Evolutionary conservation across 495 filamentous ascomycete species (phyloP).

Genomic region (Annulohypoxylon nitens): DNA sequence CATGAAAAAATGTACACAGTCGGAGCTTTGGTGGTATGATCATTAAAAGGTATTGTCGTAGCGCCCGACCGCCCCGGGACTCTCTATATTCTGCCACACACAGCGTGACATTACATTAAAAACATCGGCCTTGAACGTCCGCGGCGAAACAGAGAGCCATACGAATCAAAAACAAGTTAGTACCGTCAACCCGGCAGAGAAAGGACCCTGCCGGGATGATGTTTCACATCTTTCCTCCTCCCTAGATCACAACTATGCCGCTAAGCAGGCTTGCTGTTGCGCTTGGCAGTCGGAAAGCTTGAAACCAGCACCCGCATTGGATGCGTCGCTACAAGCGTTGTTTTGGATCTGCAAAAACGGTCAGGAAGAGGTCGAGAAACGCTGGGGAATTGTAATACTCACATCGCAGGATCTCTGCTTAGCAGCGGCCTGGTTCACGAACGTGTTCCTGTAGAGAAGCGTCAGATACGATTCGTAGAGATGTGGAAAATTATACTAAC

Average conservation of each 20-base stretch:
- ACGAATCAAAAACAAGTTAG: slow-evolving; percentile 38
- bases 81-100: slow-evolving; percentile 44
- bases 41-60: slow-evolving; percentile 48
- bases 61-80: slow-evolving; percentile 36
- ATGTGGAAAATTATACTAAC: slow-evolving; percentile 17
- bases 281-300: slow-evolving; percentile 59
- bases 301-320: slow-evolving; percentile 55
- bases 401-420: slow-evolving; percentile 52
- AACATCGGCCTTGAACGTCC: slow-evolving; percentile 17
- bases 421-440: slow-evolving; percentile 58
- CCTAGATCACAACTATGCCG: slow-evolving; percentile 31
- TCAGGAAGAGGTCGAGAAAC: slow-evolving; percentile 5
- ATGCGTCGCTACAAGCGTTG: slow-evolving; percentile 63
- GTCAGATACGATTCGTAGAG: slow-evolving; percentile 20
- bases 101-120: slow-evolving; percentile 44
- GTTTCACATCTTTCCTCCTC: slow-evolving; percentile 25
- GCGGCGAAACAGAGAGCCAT: slow-evolving; percentile 36
- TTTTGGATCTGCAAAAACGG: slow-evolving; percentile 60
- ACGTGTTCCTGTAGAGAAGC: slow-evolving; percentile 55
- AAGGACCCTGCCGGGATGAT: slow-evolving; percentile 17
- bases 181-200: slow-evolving; percentile 21
- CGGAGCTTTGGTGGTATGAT: slow-evolving; percentile 42
- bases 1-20: slow-evolving; percentile 43
- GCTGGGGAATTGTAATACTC: not conserved
- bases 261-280: slow-evolving; percentile 49